phyloP scores from a whole-genome alignment of 148 eudicot genomes.

The Diospyros lotus region DNA sequence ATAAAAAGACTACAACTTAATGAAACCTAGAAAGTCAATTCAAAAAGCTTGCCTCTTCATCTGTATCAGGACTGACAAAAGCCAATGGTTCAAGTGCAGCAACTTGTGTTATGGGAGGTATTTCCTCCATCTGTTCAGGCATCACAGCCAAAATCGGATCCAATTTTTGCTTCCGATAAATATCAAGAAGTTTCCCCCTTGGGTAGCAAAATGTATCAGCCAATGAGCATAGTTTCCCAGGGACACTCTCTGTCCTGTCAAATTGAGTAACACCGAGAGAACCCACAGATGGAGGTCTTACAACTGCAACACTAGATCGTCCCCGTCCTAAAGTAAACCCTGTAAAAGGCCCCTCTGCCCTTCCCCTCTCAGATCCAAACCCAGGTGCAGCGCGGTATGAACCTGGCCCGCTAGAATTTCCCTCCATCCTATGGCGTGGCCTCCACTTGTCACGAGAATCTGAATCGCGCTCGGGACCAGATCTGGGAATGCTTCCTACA shows the following conservation, averaged over 20 bases:
- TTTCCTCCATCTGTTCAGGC: constrained; percentile 55
- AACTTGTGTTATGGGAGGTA: constrained; percentile 51
- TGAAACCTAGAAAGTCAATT: not conserved
- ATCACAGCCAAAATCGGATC: constrained; percentile 37
- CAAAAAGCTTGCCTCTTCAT: constrained; percentile 63
- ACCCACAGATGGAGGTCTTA: constrained; percentile 47
- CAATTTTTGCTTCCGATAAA: constrained; percentile 61
- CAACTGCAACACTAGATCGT: constrained; percentile 44
- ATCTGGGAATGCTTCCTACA: constrained; percentile 39
- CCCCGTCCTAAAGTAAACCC: constrained; percentile 92
- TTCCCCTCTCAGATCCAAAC: constrained; percentile 77
- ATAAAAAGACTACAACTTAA: not conserved
- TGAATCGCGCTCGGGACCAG: constrained; percentile 54
- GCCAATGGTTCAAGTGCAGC: constrained; percentile 66
- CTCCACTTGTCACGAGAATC: constrained; percentile 98
- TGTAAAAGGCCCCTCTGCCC: constrained; percentile 50
- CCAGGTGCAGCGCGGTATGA: constrained; percentile 91
- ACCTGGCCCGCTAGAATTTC: constrained; percentile 53
- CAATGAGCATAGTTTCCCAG: constrained; percentile 44
- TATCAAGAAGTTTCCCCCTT: constrained; percentile 87
- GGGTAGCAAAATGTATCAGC: constrained; percentile 59
- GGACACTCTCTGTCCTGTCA: constrained; percentile 43
- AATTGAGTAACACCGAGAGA: constrained; percentile 35
- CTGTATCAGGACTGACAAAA: constrained; percentile 69
- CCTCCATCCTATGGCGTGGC: constrained; percentile 90